Conservation (phyloP, 2,329 filamentous ascomycete genomes). For the Ceratocystis papillata region DNA sequence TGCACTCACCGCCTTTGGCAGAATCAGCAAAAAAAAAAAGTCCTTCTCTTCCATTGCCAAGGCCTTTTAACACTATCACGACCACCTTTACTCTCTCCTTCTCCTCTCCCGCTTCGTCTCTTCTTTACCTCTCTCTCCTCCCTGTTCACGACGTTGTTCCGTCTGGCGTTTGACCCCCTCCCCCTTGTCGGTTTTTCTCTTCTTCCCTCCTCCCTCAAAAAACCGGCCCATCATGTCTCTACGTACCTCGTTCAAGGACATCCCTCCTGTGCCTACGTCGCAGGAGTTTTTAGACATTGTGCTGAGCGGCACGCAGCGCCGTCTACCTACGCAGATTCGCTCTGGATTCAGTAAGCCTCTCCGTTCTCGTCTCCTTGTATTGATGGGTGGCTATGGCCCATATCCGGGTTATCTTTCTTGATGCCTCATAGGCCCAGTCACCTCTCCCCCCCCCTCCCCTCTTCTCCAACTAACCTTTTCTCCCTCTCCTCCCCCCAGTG, state of each 20-base stretch:
- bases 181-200: background rate
- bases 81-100: conserved; percentile 5
- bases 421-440: background rate
- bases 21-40: conserved; percentile 20
- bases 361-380: too few species aligned
- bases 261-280: conserved; percentile 77
- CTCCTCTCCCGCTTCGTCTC: conserved; percentile 11
- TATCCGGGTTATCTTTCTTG: too few species aligned
- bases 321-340: conserved; percentile 89
- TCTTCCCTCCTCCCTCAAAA: conserved; percentile 2
- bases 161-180: background rate
- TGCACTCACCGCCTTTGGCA: conserved; percentile 16
- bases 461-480: background rate
- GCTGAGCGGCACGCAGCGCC: conserved; percentile 81
- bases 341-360: conserved; percentile 67
- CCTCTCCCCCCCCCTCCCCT: background rate
- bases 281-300: conserved; percentile 98
- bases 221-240: conserved; percentile 23
- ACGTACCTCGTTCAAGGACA: conserved; percentile 58
- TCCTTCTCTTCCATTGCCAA: conserved; percentile 13
- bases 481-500: conserved; percentile 9
- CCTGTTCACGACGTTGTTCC: background rate
- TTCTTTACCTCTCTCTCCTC: conserved; percentile 10
- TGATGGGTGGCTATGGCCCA: too few species aligned
- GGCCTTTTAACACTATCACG: background rate